Evolutionary conservation across 192 early-diverging fungal genomes (phyloP).

Genomic region (Backusella circina): DNA sequence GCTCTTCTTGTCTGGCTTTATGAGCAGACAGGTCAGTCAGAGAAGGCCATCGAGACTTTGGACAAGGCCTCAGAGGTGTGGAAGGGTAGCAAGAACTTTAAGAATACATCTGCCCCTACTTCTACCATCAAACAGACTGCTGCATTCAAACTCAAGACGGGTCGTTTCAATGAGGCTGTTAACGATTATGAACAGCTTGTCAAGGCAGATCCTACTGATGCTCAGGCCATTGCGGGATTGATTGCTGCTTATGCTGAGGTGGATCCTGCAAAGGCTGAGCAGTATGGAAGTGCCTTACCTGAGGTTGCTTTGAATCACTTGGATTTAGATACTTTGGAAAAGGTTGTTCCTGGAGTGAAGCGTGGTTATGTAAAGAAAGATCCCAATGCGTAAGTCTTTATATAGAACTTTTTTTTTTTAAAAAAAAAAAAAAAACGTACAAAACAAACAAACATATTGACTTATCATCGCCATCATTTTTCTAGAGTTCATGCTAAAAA

Average conservation of each 20-base stretch:
- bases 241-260: constrained; percentile 62
- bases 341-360: constrained; percentile 50
- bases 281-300: constrained; percentile 56
- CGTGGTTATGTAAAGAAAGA: constrained; percentile 51
- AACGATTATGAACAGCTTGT: constrained; percentile 68
- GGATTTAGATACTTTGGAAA: constrained; percentile 56
- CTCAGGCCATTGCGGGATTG: constrained; percentile 61
- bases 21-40: constrained; percentile 56
- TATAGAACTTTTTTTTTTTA: no score
- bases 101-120: constrained; percentile 7
- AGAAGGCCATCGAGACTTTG: constrained; percentile 54
- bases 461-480: neutral
- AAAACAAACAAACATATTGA: neutral
- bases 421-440: neutral
- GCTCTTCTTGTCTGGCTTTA: constrained; percentile 71
- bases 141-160: constrained; percentile 59
- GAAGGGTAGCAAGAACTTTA: constrained; percentile 35
- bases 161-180: constrained; percentile 59
- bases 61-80: constrained; percentile 57
- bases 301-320: constrained; percentile 34
- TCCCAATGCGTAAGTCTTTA: constrained; percentile 28
- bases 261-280: constrained; percentile 57
- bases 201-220: constrained; percentile 58
- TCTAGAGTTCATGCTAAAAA: constrained; percentile 27
- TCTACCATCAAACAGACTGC: constrained; percentile 63